A percentile compares a stretch with the other conserved stretches of the same genome.
phyloP scores from a whole-genome alignment of 495 filamentous ascomycete genomes.

The Apiosordaria backusii region DNA sequence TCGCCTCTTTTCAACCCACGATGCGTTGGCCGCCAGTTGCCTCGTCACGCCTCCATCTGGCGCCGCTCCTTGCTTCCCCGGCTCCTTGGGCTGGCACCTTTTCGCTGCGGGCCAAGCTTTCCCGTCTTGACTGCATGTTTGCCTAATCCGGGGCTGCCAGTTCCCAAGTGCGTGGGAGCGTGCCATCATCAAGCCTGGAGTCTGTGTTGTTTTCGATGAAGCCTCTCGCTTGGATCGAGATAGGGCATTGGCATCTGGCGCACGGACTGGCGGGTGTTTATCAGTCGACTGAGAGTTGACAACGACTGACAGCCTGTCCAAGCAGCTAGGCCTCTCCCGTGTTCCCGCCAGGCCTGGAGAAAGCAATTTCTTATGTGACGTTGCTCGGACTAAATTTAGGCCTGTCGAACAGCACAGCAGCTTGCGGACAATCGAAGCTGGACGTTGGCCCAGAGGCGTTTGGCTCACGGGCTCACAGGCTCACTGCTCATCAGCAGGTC shows the following conservation, averaged over 20 bases:
- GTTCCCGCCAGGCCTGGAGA: constrained; percentile 2
- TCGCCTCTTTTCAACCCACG: not conserved
- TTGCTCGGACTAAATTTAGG: constrained; percentile 34
- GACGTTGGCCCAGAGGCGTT: too few relatives aligned
- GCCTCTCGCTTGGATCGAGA: not conserved
- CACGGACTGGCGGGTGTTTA: not conserved
- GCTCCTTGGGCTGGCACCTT: constrained; percentile 19
- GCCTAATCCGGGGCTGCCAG: constrained; percentile 11
- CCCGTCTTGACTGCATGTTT: constrained; percentile 18
- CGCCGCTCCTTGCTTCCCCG: constrained; percentile 23
- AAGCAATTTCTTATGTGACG: constrained; percentile 23
- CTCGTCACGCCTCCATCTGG: constrained; percentile 20
- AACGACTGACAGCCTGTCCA: not conserved
- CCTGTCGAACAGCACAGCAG: constrained; percentile 18
- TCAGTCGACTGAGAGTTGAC: not conserved
- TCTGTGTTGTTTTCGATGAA: not conserved
- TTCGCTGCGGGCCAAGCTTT: constrained; percentile 10
- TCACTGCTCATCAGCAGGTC: not conserved
- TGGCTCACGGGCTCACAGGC: not conserved
- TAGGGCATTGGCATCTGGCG: not conserved
- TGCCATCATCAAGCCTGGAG: not conserved
- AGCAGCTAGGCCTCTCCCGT: not conserved
- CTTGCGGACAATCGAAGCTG: not conserved
- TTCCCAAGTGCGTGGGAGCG: not conserved
- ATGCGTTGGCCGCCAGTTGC: constrained; percentile 30